Percentiles rank a stretch among this genome's conserved stretches.
These are phyloP conservation scores for Fusarium sp. DNA, from an alignment of 2,329 filamentous ascomycete genomes.

Conservation along the genomic window DNA sequence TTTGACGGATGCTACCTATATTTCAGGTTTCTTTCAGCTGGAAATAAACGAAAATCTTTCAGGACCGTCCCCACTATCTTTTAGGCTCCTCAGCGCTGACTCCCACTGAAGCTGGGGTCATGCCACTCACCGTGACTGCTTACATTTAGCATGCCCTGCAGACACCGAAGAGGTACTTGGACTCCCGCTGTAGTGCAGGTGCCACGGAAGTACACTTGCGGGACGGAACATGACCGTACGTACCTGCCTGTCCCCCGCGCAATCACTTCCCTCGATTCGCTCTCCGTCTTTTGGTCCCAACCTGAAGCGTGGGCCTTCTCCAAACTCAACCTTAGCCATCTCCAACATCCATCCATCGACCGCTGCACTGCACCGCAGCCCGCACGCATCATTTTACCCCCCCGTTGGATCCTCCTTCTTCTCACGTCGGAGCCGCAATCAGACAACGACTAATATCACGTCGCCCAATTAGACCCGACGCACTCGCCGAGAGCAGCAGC, in stretches of 20 bases:
- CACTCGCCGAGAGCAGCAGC: background rate
- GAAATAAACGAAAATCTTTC: background rate
- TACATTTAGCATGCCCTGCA: background rate
- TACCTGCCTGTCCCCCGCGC: constrained; percentile 2
- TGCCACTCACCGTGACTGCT: background rate
- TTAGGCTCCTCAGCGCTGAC: background rate
- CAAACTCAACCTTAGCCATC: constrained; percentile 30
- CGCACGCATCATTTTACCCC: constrained; percentile 10
- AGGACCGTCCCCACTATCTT: background rate
- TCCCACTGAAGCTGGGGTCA: background rate
- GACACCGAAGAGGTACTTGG: background rate
- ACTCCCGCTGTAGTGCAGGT: background rate
- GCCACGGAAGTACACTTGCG: constrained; percentile 7
- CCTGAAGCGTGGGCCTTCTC: constrained; percentile 10
- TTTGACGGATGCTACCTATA: background rate
- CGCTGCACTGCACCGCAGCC: background rate
- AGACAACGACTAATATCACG: background rate
- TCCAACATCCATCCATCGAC: constrained; percentile 11
- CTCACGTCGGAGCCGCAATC: constrained; percentile 29
- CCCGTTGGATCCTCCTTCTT: background rate
- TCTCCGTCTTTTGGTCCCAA: background rate
- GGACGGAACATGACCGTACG: constrained; percentile 24
- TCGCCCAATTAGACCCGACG: constrained; percentile 9
- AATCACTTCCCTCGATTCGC: background rate
- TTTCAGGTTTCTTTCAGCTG: background rate